phyloP scores from a whole-genome alignment of 257 asterid species.

The Schizonepeta tenuifolia region DNA sequence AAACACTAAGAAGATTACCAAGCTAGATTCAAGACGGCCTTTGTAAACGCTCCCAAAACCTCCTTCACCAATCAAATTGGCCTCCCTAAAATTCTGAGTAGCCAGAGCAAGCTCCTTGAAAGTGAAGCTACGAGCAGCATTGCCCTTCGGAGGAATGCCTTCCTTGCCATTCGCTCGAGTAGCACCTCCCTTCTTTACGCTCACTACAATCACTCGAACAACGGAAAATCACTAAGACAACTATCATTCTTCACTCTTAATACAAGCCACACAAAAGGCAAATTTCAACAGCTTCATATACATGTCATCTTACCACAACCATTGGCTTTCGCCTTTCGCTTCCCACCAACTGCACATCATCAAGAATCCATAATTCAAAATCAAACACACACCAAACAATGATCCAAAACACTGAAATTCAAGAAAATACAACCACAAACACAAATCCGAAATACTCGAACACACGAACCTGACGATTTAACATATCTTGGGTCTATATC shows the following conservation, averaged over 20 bases:
- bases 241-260: neutral
- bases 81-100: constrained; percentile 70
- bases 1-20: constrained; percentile 39
- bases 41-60: constrained; percentile 85
- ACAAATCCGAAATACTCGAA: neutral
- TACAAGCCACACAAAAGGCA: neutral
- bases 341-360: constrained; percentile 44
- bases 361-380: constrained; percentile 1
- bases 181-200: constrained; percentile 45
- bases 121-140: constrained; percentile 70
- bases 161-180: constrained; percentile 44
- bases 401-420: neutral
- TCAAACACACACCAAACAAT: neutral
- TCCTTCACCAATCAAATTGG: constrained; percentile 85
- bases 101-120: constrained; percentile 80
- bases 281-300: neutral
- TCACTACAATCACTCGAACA: constrained; percentile 39
- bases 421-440: neutral
- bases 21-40: constrained; percentile 69
- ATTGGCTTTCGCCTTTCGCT: constrained; percentile 40
- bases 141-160: constrained; percentile 39
- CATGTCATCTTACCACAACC: constrained; percentile 45
- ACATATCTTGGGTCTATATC: constrained; percentile 51
- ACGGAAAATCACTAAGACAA: neutral
- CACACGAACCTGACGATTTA: constrained; percentile 49